Conservation (phyloP, 306 rosid species). For the Notholithocarpus densiflorus region DNA sequence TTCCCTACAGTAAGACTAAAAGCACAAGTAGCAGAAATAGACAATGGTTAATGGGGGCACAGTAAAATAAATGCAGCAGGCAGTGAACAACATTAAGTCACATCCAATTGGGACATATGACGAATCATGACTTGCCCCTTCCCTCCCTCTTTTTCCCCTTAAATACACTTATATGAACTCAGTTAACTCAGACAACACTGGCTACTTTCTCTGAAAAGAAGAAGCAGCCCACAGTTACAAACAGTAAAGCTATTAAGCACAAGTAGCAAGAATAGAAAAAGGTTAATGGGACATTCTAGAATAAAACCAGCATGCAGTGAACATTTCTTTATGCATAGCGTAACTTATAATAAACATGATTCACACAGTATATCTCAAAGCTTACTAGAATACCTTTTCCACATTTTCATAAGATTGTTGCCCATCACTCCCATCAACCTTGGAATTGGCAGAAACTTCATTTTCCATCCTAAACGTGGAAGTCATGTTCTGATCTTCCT, state of each 20-base stretch:
- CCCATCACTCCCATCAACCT: constrained; percentile 31
- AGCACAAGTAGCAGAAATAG: too few species aligned
- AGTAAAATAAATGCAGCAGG: too few species aligned
- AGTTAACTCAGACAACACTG: background rate
- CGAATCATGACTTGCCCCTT: too few species aligned
- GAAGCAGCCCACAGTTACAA: background rate
- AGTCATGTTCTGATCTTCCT: constrained; percentile 40
- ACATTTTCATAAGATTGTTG: constrained; percentile 16
- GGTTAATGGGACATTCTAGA: background rate
- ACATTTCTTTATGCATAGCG: background rate
- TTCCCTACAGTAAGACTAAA: too few species aligned
- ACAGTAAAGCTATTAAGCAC: constrained; percentile 6
- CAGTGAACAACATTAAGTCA: too few species aligned
- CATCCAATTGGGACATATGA: too few species aligned
- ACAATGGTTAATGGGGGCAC: too few species aligned
- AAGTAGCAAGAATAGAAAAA: background rate
- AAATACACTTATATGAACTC: background rate
- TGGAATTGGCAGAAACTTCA: constrained; percentile 29
- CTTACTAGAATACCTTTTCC: constrained; percentile 43
- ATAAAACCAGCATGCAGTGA: background rate
- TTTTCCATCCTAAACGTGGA: constrained; percentile 34
- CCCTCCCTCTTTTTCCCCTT: too few species aligned
- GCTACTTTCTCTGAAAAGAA: background rate
- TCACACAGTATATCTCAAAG: background rate
- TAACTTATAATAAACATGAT: background rate